Percentiles rank a stretch among this genome's conserved stretches.
Evolutionary conservation across 768 basidiomycete species (phyloP).

Genomic region (Tylopilus vinaceipallidus): DNA sequence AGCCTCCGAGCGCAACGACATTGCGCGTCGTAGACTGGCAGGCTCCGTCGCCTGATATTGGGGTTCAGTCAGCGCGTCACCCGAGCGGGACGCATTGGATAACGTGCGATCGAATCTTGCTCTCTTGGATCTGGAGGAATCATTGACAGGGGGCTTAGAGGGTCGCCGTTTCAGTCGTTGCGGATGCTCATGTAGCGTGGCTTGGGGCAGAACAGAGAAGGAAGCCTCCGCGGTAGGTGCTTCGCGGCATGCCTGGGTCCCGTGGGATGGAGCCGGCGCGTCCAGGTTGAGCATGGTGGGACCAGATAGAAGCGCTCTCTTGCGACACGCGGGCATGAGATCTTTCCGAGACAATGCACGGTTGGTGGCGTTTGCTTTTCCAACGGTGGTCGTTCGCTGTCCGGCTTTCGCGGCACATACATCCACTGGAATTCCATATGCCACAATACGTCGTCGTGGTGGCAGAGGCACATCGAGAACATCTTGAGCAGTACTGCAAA

Average conservation of each 20-base stretch:
- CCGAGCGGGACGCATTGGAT: neutral
- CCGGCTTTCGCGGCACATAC: too few relatives aligned
- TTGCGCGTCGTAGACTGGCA: slow-evolving; percentile 42
- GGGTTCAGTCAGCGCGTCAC: neutral
- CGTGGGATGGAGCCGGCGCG: too few relatives aligned
- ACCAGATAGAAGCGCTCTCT: neutral
- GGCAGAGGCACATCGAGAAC: neutral
- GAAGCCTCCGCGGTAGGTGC: too few relatives aligned
- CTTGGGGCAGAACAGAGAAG: neutral
- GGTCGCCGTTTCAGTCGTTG: too few relatives aligned
- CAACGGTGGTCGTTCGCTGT: too few relatives aligned
- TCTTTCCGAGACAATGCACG: too few relatives aligned
- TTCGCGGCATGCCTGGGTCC: too few relatives aligned
- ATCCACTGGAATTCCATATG: neutral
- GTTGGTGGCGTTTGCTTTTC: neutral
- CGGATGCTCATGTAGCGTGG: neutral
- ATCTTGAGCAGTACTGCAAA: neutral
- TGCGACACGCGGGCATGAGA: neutral
- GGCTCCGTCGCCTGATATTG: slow-evolving; percentile 30
- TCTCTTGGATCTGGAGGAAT: slow-evolving; percentile 13
- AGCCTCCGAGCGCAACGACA: slow-evolving; percentile 35
- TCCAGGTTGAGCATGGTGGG: slow-evolving; percentile 1
- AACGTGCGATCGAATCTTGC: slow-evolving; percentile 10
- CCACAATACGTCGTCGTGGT: neutral
- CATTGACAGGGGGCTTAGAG: neutral